Evolutionary conservation across 768 basidiomycete genomes (phyloP), one percentile per base, ranked within the genome.

Genomic region (Paxillus involutus): DNA sequence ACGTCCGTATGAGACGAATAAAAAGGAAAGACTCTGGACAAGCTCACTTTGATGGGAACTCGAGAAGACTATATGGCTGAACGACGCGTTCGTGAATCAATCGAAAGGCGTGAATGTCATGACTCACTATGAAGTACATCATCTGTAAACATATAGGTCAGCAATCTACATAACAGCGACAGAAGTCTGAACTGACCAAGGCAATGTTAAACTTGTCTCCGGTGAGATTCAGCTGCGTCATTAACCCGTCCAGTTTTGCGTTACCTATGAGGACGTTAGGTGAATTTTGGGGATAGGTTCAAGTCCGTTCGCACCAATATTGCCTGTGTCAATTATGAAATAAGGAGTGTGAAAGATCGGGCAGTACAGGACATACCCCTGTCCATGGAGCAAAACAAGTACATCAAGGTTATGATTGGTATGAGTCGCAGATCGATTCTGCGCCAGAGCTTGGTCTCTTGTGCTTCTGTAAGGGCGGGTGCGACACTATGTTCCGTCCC

Each of bases 121-220:
- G 1, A 69, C 83, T 52, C 60, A 87, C 86, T 41, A 89, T 78
- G 63, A 87, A 88, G 60, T 79, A 89, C 80, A 84, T 83, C 0
- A 85, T 86, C 85, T 88, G 48, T 8, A 26, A 32, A 4, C 32
- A 14, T 4, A 21, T n/a, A n/a, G n/a, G 44, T 35, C 30, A n/a
- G 13, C 24, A 3, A 2, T 6, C 4, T 51, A 30, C 36, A 14
- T 19, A 4, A 24, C 17, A 19, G 16, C 8, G 21, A 37, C 6
- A 16, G n/a, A 16, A 4, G 44, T 24, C 6, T 21, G 3, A 16
- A 44, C 75, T 16, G 44, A 87, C 86, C 63, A 89, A 65, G 0
- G 85, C 84, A 39, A 86, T 80, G 55, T 87, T 88, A 58, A 85
- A 90, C 58, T 79, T 70, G 61, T 82, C 77, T 10, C 83, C 81